Evolutionary conservation across 139 green algal genomes (phyloP), one percentile per base, ranked within the genome.

Genomic region (Bryopsis sp.): DNA sequence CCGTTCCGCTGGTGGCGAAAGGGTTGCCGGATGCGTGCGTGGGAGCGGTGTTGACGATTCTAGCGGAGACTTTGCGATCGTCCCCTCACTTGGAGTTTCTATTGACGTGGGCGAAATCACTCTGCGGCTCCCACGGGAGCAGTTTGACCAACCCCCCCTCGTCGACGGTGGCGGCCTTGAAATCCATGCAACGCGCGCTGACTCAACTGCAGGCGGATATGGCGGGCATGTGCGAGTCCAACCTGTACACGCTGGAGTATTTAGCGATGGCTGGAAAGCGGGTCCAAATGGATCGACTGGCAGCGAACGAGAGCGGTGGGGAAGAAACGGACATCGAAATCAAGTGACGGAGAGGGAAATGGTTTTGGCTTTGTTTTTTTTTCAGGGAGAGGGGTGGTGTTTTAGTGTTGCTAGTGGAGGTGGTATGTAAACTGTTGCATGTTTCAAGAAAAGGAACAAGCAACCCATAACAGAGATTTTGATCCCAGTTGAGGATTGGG

Each of bases 21-120:
- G 71, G 58, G 2, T 31, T 90, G 36, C 82, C 85, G 1, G 58
- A 72, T 22, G 64, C 65, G 6, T 47, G 75, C n/a, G 48, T 84
- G 35, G 39, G 76, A 24, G 22, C 46, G 11, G 47, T 95, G 39
- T 70, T 95, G 63, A 39, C 38, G 0, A 71, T 73, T 2, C 67
- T 95, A 35, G 83, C 77, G 0, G 82, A 87, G 32, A 67, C 74
- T 11, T 31, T 93, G 34, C 57, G 67, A 3, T 58, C 68, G 5
- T 85, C 67, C 35, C 80, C 90, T 1, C 89, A 96, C 72, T 26
- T 96, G 47, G 88, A 96, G 79, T 88, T 86, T 50, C 60, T 95
- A 54, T 78, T 96, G 54, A 39, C 43, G 33, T 96, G 88, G 84
- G 70, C 79, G 26, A 71, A 72, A 26, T 68, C 77, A 1, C 33